Evolutionary conservation across 768 basidiomycete species (phyloP), one percentile per base, ranked within the genome.

Genomic region (Panellus pusillus): DNA sequence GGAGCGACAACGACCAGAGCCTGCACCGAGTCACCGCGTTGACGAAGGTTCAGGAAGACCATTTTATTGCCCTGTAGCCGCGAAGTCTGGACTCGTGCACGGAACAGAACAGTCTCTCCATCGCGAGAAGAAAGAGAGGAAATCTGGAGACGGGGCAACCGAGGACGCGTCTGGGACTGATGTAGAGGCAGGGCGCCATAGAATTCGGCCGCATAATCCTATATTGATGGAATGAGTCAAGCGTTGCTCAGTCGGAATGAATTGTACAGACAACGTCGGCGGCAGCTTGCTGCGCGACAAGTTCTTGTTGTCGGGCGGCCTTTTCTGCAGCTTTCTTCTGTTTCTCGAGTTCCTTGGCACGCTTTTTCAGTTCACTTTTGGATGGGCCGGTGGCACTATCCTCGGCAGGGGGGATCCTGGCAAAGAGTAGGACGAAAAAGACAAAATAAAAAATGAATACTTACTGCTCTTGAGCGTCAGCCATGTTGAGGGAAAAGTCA

Each of bases 51-150:
- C 47, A 98, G 73, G 73, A 99, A 99, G 47, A 91, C 90, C 84
- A 98, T 93, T 76, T 93, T 99, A 73, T 83, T 91, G 61, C 91
- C 93, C 69, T 97, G 92, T 0, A 91, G 89, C 50, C 97, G 87
- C 24, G 89, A 87, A 14, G 89, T 94, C 68, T 96, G 93, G 40
- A 99, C 79, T 50, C 97, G 84, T 12, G 93, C 94, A 60, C 96
- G 89, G 56, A 98, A 74, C 54, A 91, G 73, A 46, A 98, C 88
- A 6, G 75, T 80, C 66, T 95, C 75, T 6, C 86, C 93, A 57
- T 86, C 82, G 61, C 83, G 75, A 35, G 80, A 72, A 40, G 79
- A 81, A 46, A 98, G 72, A 15, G 82, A 72, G 17, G 76, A 69
- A 60, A 99, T 86, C 62, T 86, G 77, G 39, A 79, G 77, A 57